Conservation (phyloP, 805 yeast genomes). For the Sporopachydermia lactativora region DNA sequence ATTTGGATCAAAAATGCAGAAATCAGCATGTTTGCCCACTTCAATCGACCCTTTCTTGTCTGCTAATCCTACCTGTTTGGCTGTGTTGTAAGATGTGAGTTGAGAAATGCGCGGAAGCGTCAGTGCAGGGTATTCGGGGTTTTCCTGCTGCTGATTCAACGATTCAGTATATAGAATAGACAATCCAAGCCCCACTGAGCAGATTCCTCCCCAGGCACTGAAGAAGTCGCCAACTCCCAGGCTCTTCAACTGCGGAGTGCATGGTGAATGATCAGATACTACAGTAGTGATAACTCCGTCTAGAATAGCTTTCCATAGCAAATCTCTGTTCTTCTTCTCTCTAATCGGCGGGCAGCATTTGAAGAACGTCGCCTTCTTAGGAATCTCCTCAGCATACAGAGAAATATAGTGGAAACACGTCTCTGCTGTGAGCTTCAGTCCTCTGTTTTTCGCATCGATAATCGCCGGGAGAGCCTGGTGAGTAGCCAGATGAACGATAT, state of each 20-base stretch:
- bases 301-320: slow-evolving; percentile 67
- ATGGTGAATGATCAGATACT: slow-evolving; percentile 92
- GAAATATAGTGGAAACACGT: slow-evolving; percentile 90
- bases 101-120: slow-evolving; percentile 45
- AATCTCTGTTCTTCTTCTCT: slow-evolving; percentile 50
- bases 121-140: slow-evolving; percentile 25
- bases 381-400: slow-evolving; percentile 62
- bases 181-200: slow-evolving; percentile 85
- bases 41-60: slow-evolving; percentile 60
- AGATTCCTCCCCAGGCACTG: slow-evolving; percentile 93
- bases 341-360: slow-evolving; percentile 96
- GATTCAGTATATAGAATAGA: slow-evolving; percentile 71
- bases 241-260: slow-evolving; percentile 83
- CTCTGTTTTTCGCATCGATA: slow-evolving; percentile 41
- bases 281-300: slow-evolving; percentile 62
- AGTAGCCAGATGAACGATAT: slow-evolving; percentile 84
- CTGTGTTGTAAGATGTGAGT: slow-evolving; percentile 80
- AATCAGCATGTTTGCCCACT: slow-evolving; percentile 79
- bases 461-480: slow-evolving; percentile 70
- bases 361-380: slow-evolving; percentile 66
- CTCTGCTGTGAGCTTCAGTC: slow-evolving; percentile 66
- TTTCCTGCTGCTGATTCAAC: slow-evolving; percentile 20
- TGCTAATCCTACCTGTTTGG: slow-evolving; percentile 67
- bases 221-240: slow-evolving; percentile 76
- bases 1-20: slow-evolving; percentile 64